Evolutionary conservation across 202 grass and related monocot species (phyloP).

Genomic region (Musa balbisiana): DNA sequence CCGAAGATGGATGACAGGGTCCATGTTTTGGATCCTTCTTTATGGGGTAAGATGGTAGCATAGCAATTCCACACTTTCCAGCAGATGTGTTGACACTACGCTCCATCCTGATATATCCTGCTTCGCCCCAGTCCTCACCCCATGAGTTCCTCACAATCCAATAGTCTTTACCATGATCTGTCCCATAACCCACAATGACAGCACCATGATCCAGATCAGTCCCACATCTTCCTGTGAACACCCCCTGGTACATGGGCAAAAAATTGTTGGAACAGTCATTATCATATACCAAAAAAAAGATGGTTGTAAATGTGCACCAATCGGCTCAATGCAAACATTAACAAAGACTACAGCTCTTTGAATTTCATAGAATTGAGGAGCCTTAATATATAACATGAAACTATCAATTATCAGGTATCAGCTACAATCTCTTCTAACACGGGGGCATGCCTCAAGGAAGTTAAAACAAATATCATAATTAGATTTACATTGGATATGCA

Average conservation of each 20-base stretch:
- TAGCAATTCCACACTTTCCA: conserved; percentile 85
- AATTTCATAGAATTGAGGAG: too few relatives aligned
- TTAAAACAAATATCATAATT: too few relatives aligned
- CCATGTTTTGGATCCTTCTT: conserved; percentile 37
- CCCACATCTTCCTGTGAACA: conserved; percentile 60
- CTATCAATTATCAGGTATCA: too few relatives aligned
- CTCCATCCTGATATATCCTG: conserved; percentile 71
- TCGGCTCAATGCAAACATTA: too few relatives aligned
- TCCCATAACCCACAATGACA: conserved; percentile 71
- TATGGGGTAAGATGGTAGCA: conserved; percentile 69
- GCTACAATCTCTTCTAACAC: too few relatives aligned
- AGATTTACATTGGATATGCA: too few relatives aligned
- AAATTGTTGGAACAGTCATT: too few relatives aligned
- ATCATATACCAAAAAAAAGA: too few relatives aligned
- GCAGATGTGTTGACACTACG: conserved; percentile 36
- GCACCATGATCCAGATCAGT: conserved; percentile 64
- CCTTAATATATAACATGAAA: too few relatives aligned
- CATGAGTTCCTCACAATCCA: conserved; percentile 95
- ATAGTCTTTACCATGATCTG: conserved; percentile 72
- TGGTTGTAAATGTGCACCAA: too few relatives aligned
- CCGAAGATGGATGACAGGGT: conserved; percentile 30
- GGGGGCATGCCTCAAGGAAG: too few relatives aligned
- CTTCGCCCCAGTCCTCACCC: conserved; percentile 69
- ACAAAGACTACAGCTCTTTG: too few relatives aligned
- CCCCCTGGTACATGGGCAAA: conserved; percentile 36